Percentiles rank a stretch among this genome's conserved stretches.
phyloP scores from a whole-genome alignment of 768 basidiomycete species.

The Mycena leptocephala region DNA sequence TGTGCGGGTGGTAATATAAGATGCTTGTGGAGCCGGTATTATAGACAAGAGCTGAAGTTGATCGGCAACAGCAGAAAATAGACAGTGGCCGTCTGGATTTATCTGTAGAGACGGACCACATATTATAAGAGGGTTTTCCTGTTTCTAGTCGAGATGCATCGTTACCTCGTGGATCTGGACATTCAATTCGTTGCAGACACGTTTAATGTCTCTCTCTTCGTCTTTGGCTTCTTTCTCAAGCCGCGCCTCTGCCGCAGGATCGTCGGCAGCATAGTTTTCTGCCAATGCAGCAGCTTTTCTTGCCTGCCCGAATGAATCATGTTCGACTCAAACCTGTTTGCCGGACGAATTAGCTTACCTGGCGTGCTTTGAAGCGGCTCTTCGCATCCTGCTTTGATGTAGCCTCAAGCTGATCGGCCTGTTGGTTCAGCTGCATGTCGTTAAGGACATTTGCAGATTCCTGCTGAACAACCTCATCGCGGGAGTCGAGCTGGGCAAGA shows the following conservation, averaged over 20 bases:
- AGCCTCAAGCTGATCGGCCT: constrained; percentile 47
- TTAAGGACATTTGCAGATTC: constrained; percentile 66
- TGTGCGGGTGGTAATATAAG: constrained; percentile 72
- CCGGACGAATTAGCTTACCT: constrained; percentile 62
- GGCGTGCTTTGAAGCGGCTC: constrained; percentile 78
- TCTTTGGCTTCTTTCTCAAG: constrained; percentile 77
- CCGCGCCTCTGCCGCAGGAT: constrained; percentile 74
- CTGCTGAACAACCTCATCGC: constrained; percentile 64
- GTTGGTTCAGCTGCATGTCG: constrained; percentile 61
- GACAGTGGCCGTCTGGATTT: constrained; percentile 95
- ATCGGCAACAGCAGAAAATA: constrained; percentile 95
- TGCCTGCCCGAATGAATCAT: constrained; percentile 61
- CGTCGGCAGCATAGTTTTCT: constrained; percentile 64
- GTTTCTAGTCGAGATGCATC: not conserved
- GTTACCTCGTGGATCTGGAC: constrained; percentile 79
- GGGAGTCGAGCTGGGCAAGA: constrained; percentile 81
- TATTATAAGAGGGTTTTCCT: not conserved
- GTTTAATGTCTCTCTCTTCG: constrained; percentile 77
- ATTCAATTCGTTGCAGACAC: constrained; percentile 75
- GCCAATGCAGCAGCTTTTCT: constrained; percentile 80
- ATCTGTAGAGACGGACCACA: constrained; percentile 68
- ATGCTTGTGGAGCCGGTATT: constrained; percentile 71
- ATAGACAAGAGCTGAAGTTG: constrained; percentile 86
- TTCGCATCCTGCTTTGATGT: constrained; percentile 71
- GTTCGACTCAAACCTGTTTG: not conserved